Conservation (phyloP, 1,284 basidiomycete genomes). For the Exsudoporus floridanus region DNA sequence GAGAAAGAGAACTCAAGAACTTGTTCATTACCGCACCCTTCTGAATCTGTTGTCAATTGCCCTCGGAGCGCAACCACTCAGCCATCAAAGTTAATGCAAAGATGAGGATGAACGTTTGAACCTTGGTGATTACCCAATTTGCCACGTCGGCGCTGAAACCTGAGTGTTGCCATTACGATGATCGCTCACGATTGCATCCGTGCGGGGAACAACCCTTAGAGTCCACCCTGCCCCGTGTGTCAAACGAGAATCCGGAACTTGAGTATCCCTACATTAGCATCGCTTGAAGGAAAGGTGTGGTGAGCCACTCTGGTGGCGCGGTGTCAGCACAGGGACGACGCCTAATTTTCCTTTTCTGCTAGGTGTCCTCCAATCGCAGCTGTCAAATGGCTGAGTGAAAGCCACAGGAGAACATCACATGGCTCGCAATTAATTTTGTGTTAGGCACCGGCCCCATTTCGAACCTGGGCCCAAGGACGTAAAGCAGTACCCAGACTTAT, state of each 20-base stretch:
- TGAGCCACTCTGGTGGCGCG: not conserved
- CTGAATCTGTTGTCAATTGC: not conserved
- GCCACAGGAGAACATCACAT: too few relatives aligned
- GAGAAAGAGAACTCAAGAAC: conserved; percentile 3
- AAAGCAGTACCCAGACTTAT: not conserved
- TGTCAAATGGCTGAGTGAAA: too few relatives aligned
- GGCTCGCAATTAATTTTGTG: not conserved
- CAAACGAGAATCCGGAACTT: not conserved
- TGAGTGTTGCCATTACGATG: conserved; percentile 12
- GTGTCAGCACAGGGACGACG: not conserved
- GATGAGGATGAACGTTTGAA: not conserved
- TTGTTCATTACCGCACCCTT: conserved; percentile 8
- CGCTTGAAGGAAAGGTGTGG: not conserved
- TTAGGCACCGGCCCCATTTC: not conserved
- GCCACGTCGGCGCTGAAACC: conserved; percentile 12
- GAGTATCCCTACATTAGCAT: not conserved
- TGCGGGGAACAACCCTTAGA: not conserved
- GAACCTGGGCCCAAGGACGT: not conserved
- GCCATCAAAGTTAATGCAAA: not conserved
- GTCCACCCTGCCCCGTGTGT: not conserved
- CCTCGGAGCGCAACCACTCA: not conserved
- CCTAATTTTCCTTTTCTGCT: not conserved
- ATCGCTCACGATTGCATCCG: conserved; percentile 1
- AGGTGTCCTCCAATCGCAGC: not conserved
- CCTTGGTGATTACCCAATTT: not conserved